Base-by-base conservation (phyloP, 192 early-diverging fungal species). In the Cetraspora pellucida region DNA sequence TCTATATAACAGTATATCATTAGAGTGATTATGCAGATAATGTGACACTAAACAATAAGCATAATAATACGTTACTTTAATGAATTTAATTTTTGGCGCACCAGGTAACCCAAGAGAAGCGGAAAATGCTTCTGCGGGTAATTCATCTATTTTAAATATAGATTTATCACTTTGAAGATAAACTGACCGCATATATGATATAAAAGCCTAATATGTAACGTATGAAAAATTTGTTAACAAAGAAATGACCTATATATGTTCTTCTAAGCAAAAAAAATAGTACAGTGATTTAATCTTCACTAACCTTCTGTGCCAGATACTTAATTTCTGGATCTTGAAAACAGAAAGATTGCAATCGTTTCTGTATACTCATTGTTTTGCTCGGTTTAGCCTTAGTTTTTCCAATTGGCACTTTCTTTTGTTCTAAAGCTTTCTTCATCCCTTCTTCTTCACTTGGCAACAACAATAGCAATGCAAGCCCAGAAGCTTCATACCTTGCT, bases 291-390 rank as follows among this genome's bases (percentile, higher is more conserved):
- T n/a, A n/a, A n/a, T n/a, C n/a, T n/a, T n/a, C n/a, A 67, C 11
- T 43, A 79, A 90, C 89, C 82, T 97, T 96, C 84, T 99, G 97
- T 28, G 91, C 96, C 28, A 99, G 86, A 80, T 99, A 97, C 85
- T 98, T 98, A 73, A 97, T 92, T 78, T 98, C 96, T 2, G 97
- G 90, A 77, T 94, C 89, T 84, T 97, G 89, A 78, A 96, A 96
- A 84, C 96, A 98, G 60, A 95, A 89, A 70, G 90, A 88, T 80
- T 96, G 94, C 70, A 99, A 83, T 80, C 97, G 93, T 75, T 92
- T 90, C 65, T 88, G 81, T 3, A 97, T 90, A 11, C 89, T 88
- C 77, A 91, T 86, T 70, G 91, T 91, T 79, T 96, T 96, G 85
- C 84, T 90, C 46, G 87, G 87, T 83, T 95, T 96, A 23, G 95